phyloP scores from a whole-genome alignment of 202 grass and related monocot genomes.

The Cymbopogon flexuosus region DNA sequence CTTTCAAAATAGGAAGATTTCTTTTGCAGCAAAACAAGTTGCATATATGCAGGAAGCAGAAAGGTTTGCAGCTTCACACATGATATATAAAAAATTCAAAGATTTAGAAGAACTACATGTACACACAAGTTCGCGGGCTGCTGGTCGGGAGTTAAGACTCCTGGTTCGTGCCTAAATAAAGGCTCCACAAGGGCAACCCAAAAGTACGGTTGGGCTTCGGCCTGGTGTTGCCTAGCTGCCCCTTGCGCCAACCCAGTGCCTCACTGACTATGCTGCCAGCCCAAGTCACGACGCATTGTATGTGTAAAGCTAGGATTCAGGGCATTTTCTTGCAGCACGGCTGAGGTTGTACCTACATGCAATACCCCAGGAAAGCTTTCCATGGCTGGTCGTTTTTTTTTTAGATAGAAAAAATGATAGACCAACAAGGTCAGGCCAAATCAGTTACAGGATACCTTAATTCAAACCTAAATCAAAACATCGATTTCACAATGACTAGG shows the following conservation, averaged over 20 bases:
- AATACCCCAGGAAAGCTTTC: not conserved
- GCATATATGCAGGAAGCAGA: constrained; percentile 21
- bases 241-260: not conserved
- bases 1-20: constrained; percentile 9
- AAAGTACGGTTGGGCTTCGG: not conserved
- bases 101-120: not conserved
- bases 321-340: not conserved
- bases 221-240: not conserved
- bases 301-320: not conserved
- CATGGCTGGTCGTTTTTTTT: not conserved
- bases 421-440: constrained; percentile 28
- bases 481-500: constrained; percentile 7
- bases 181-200: not conserved
- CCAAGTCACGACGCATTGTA: not conserved
- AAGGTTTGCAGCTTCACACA: constrained; percentile 15
- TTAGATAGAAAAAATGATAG: not conserved
- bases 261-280: not conserved
- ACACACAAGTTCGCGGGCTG: not conserved
- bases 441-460: constrained; percentile 7
- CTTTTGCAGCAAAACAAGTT: constrained; percentile 25
- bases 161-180: not conserved
- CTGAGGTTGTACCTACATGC: not conserved
- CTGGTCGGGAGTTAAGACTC: not conserved
- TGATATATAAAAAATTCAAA: not conserved
- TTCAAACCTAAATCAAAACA: not conserved